Base-by-base conservation (phyloP, 441 rosid genomes). In the Euphorbia celastroides region DNA sequence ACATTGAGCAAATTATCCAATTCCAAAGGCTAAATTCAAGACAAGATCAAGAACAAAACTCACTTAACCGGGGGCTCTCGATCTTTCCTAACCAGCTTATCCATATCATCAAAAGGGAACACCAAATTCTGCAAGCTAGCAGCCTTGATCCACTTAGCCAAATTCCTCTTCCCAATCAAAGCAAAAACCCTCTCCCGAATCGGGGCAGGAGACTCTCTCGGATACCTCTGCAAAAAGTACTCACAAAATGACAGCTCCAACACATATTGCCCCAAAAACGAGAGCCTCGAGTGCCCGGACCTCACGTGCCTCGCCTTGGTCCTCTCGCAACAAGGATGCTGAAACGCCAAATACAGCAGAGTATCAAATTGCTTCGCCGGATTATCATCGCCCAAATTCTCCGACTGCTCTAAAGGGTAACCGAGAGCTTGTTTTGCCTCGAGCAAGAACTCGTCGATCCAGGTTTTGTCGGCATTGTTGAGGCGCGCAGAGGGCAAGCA, bases 371-470 rank as follows among this genome's bases (percentile, higher is more conserved):
- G 99, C 72, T 89, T 91, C 5, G 96, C 99, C 0, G 97, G 99
- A 70, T 91, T 93, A 73, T 93, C 97, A 60, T 91, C 97, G 16
- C 80, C 90, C 36, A 78, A 63, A 2, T 57, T 66, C 4, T 86
- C 88, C 0, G 91, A 88, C 12, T 88, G 86, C 56, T 89, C 95
- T 2, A 93, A 67, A 25, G 93, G 85, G 61, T 93, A 93, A 6
- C 96, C 99, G 16, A 93, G 72, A 4, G 99, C 97, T 64, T 91
- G 99, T 78, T 93, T 93, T 5, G 92, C 97, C 70, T 93, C 97
- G 2, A 91, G 85, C 64, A 89, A 73, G 78, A 84, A 89, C 84
- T 93, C 96, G 30, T 88, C 96, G 20, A 93, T 89, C 99, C 99
- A 93, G 2, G 89, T 86, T 41, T 75, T 74, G 70, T 93, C 99